phyloP scores from a whole-genome alignment of 176 grass and related monocot species.

The Guadua angustifolia region DNA sequence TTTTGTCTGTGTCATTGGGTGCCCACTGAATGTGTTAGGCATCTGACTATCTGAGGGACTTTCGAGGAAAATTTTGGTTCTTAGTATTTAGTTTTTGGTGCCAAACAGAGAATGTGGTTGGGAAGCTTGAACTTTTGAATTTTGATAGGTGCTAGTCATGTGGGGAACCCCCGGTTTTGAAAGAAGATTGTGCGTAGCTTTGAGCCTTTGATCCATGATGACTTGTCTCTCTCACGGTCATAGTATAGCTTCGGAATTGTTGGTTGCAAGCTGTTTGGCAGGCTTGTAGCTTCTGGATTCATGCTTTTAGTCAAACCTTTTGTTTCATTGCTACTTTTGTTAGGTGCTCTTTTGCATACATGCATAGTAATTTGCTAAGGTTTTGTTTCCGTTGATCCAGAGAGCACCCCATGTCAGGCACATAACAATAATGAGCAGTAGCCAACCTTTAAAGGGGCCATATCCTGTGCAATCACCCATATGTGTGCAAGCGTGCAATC shows the following conservation, averaged over 20 bases:
- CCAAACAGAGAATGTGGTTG: not conserved
- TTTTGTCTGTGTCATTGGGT: not conserved
- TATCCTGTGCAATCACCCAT: too few species aligned
- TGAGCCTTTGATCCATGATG: not conserved
- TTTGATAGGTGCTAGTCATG: not conserved
- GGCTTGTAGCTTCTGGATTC: conserved; percentile 1
- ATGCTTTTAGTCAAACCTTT: not conserved
- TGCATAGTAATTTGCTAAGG: not conserved
- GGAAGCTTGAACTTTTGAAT: not conserved
- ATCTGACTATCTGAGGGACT: not conserved
- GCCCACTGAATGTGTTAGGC: not conserved
- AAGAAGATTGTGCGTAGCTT: conserved; percentile 1
- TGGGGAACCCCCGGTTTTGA: not conserved
- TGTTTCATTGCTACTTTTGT: conserved; percentile 7
- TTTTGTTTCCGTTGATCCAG: conserved; percentile 1
- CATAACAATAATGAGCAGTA: not conserved
- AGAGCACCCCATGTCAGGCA: not conserved
- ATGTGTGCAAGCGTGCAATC: too few species aligned
- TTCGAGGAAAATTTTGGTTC: not conserved
- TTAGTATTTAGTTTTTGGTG: conserved; percentile 1
- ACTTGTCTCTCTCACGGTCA: not conserved
- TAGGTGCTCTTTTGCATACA: not conserved
- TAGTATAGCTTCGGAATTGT: not conserved
- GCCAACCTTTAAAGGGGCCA: not conserved
- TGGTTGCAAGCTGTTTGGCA: not conserved